A percentile compares a stretch with the other conserved stretches of the same genome.
These are phyloP conservation scores for Rhodomyrtus tomentosa DNA, from an alignment of 345 rosid genomes.

Conservation along the genomic window DNA sequence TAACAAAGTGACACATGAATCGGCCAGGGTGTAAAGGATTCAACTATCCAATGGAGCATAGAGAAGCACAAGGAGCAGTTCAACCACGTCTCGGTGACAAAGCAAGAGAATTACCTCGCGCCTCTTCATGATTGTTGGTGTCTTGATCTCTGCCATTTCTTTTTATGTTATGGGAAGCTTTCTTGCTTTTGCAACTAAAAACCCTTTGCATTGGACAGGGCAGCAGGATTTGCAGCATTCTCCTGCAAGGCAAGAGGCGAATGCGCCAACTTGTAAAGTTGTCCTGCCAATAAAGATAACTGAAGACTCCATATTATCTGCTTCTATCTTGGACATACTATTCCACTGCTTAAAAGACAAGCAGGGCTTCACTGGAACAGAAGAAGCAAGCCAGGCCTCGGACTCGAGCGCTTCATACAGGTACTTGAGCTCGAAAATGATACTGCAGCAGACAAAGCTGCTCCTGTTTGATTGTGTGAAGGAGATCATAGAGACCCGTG, in stretches of 20 bases:
- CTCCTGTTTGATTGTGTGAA: conserved; percentile 38
- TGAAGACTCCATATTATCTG: conserved; percentile 22
- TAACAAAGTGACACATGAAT: not conserved
- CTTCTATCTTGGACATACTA: conserved; percentile 25
- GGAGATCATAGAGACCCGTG: conserved; percentile 22
- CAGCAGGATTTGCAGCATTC: not conserved
- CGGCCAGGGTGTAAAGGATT: not conserved
- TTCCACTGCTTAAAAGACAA: conserved; percentile 4
- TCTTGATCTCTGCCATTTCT: not conserved
- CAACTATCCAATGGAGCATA: not conserved
- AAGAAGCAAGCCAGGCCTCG: conserved; percentile 3
- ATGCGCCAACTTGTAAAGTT: not conserved
- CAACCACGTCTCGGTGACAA: not conserved
- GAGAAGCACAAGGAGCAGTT: not conserved
- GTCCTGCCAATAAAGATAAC: conserved; percentile 5
- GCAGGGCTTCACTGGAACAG: not conserved
- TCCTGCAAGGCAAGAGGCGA: conserved; percentile 1
- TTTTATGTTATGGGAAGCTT: not conserved
- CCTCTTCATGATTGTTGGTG: not conserved
- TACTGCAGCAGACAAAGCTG: conserved; percentile 28
- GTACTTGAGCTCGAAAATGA: conserved; percentile 13
- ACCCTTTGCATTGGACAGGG: not conserved
- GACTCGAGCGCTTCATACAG: not conserved
- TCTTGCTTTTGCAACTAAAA: not conserved
- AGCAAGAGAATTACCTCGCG: not conserved